phyloP scores from a whole-genome alignment of 768 basidiomycete genomes.

The Lactarius vividus region DNA sequence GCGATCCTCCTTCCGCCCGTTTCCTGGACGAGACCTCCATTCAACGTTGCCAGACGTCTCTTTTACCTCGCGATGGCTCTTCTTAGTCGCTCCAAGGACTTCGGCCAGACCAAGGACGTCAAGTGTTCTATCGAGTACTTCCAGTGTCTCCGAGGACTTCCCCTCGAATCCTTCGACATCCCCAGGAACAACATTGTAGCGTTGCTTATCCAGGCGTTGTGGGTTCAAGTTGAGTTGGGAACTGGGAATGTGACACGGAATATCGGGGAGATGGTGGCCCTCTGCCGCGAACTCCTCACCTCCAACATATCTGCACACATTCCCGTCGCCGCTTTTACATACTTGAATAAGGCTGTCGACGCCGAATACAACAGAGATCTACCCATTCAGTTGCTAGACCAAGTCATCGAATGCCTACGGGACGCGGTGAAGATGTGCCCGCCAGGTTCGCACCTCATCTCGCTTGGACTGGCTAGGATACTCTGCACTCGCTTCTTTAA shows the following conservation, averaged over 20 bases:
- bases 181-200: neutral
- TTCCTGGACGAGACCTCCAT: neutral
- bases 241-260: neutral
- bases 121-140: neutral
- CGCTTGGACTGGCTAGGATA: neutral
- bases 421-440: neutral
- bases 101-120: neutral
- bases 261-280: neutral
- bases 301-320: neutral
- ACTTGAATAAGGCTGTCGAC: too few species aligned
- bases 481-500: neutral
- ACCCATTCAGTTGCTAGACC: neutral
- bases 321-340: neutral
- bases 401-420: neutral
- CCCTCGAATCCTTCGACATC: neutral
- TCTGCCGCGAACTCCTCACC: neutral
- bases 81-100: neutral
- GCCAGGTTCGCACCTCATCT: neutral
- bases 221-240: neutral
- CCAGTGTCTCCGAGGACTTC: neutral
- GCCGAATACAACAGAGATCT: neutral
- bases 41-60: neutral
- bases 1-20: neutral
- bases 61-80: neutral
- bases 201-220: neutral